A percentile compares a stretch with the other conserved stretches of the same genome.
Conservation (phyloP, 108 stramenopile genomes). For the Pseudonitzschia multiseries region DNA sequence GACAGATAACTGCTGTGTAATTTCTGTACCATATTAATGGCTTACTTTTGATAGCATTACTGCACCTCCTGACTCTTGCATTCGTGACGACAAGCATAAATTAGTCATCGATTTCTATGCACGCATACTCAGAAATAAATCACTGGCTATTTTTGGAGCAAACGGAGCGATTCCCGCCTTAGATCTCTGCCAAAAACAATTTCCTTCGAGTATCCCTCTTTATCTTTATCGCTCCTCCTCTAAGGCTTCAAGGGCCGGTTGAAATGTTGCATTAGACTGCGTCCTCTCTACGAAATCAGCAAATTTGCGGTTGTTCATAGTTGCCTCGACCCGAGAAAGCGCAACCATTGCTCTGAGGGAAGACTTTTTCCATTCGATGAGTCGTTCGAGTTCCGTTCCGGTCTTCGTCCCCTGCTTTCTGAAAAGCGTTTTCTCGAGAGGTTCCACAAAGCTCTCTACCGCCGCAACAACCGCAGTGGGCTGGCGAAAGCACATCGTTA, state of each 20-base stretch:
- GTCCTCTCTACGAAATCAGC: constrained; percentile 68
- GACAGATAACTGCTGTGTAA: no score
- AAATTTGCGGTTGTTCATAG: constrained; percentile 65
- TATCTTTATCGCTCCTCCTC: constrained; percentile 43
- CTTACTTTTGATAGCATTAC: no score
- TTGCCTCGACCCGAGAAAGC: constrained; percentile 62
- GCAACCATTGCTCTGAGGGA: constrained; percentile 73
- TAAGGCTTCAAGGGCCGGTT: constrained; percentile 45
- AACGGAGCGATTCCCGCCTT: no score
- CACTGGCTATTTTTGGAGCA: no score
- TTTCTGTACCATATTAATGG: no score
- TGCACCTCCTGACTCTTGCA: no score
- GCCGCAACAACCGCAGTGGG: constrained; percentile 62
- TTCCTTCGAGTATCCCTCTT: no score
- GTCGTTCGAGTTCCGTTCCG: constrained; percentile 78
- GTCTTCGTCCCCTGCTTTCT: constrained; percentile 81
- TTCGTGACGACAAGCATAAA: no score
- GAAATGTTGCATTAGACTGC: constrained; percentile 48
- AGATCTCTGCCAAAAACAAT: no score
- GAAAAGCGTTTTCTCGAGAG: constrained; percentile 82
- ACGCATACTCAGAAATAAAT: no score
- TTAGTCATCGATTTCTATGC: no score
- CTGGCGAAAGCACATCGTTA: constrained; percentile 65
- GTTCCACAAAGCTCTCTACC: constrained; percentile 69
- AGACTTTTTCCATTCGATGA: constrained; percentile 86